A percentile compares a stretch with the other conserved stretches of the same genome.
Evolutionary conservation across 768 basidiomycete species (phyloP).

Genomic region (Mycena venus): DNA sequence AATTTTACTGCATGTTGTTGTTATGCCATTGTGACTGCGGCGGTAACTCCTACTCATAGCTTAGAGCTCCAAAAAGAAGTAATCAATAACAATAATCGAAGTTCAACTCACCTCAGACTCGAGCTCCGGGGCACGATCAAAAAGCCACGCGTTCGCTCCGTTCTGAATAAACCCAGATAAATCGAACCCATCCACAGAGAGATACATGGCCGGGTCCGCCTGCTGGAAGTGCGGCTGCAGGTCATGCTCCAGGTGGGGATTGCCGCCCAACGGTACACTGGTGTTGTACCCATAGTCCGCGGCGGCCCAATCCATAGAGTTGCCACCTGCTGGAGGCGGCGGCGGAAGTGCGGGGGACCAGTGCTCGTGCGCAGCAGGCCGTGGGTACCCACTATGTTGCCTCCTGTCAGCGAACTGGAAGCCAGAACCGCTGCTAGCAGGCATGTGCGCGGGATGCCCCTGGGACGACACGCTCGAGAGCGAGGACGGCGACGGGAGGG

Average conservation of each 20-base stretch:
- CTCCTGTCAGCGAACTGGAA: neutral
- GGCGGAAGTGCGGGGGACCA: neutral
- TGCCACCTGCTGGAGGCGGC: neutral
- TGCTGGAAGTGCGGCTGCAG: neutral
- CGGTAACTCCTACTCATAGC: neutral
- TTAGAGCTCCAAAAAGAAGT: neutral
- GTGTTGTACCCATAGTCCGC: neutral
- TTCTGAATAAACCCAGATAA: conserved; percentile 33
- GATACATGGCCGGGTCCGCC: conserved; percentile 17
- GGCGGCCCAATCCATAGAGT: neutral
- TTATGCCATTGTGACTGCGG: conserved; percentile 9
- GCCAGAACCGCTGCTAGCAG: neutral
- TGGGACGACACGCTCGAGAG: neutral
- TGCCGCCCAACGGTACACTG: neutral
- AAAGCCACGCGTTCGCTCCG: conserved; percentile 36
- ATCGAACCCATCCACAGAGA: conserved; percentile 31
- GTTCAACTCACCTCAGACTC: conserved; percentile 7
- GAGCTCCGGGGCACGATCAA: conserved; percentile 19
- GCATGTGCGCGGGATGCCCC: neutral
- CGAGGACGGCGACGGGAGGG: neutral
- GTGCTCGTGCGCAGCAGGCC: neutral
- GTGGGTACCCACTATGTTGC: neutral
- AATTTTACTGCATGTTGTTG: conserved; percentile 1
- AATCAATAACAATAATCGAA: neutral
- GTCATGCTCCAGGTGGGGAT: neutral